A percentile compares a stretch with the other conserved stretches of the same genome.
phyloP scores from a whole-genome alignment of 2,329 filamentous ascomycete genomes.

The Epichloe glyceriae region DNA sequence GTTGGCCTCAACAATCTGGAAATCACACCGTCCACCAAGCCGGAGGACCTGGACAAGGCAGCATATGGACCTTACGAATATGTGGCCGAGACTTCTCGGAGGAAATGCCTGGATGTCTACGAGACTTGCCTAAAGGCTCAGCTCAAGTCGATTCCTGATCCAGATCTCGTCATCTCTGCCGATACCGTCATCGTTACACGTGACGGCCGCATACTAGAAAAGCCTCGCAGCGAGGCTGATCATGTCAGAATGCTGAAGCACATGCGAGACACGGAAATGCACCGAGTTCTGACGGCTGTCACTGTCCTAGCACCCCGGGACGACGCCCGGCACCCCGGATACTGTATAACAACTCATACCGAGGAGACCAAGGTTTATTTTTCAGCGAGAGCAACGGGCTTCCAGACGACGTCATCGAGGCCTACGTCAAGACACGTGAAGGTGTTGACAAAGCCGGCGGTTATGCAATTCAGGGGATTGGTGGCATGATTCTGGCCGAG shows the following conservation, averaged over 20 bases:
- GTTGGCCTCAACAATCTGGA: constrained; percentile 74
- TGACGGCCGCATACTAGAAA: constrained; percentile 73
- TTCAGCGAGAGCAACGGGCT: constrained; percentile 46
- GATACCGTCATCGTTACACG: constrained; percentile 80
- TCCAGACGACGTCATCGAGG: constrained; percentile 68
- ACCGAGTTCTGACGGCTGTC: constrained; percentile 79
- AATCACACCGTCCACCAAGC: constrained; percentile 67
- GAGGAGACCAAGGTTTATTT: constrained; percentile 92
- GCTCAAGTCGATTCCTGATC: constrained; percentile 44
- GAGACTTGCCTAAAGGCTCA: constrained; percentile 29
- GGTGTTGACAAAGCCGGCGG: constrained; percentile 93
- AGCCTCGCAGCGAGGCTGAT: constrained; percentile 68
- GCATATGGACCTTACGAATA: constrained; percentile 74
- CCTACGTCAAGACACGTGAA: constrained; percentile 72
- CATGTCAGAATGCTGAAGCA: constrained; percentile 75
- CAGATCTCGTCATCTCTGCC: constrained; percentile 73
- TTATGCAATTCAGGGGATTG: constrained; percentile 85
- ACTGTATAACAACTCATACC: constrained; percentile 65
- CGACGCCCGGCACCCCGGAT: constrained; percentile 73
- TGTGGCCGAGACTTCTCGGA: constrained; percentile 71
- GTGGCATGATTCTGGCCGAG: constrained; percentile 75
- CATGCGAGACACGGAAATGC: constrained; percentile 62
- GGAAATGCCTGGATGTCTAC: constrained; percentile 70
- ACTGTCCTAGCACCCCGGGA: constrained; percentile 71
- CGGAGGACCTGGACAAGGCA: constrained; percentile 73